Conservation (phyloP, 352 stramenopile genomes). For the Hyaloperonospora arabidopsidis region DNA sequence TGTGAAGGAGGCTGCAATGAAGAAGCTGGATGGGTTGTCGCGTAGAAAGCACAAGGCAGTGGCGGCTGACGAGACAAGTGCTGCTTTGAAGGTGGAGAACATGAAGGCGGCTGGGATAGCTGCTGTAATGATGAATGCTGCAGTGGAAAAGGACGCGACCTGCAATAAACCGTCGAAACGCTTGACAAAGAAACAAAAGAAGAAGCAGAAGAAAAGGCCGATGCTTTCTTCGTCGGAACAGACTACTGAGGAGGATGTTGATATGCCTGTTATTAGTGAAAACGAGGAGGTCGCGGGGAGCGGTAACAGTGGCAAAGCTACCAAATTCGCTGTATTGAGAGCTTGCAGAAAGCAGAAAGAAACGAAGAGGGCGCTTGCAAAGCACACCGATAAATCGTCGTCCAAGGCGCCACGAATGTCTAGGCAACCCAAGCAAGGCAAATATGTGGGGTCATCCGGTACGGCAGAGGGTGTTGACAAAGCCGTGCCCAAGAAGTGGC, state of each 20-base stretch:
- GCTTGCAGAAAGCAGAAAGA: constrained; percentile 13
- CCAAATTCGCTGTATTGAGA: neutral
- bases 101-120: neutral
- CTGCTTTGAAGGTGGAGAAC: constrained; percentile 7
- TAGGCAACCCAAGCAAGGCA: constrained; percentile 9
- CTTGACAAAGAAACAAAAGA: constrained; percentile 7
- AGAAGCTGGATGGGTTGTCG: constrained; percentile 3
- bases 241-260: neutral
- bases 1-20: constrained; percentile 27
- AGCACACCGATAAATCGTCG: neutral
- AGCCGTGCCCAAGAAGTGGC: constrained; percentile 2
- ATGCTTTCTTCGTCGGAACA: neutral
- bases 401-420: neutral
- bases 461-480: neutral
- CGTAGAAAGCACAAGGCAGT: constrained; percentile 19
- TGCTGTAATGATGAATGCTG: neutral
- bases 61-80: neutral
- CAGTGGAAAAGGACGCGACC: too few relatives aligned
- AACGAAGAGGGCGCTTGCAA: constrained; percentile 2
- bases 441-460: neutral
- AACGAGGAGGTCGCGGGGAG: neutral
- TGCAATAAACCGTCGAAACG: neutral
- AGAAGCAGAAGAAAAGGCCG: neutral
- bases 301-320: neutral
- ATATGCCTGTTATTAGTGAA: neutral